Evolutionary conservation across 768 basidiomycete species (phyloP), one percentile per base, ranked within the genome.

Genomic region (Amanita molliuscula): DNA sequence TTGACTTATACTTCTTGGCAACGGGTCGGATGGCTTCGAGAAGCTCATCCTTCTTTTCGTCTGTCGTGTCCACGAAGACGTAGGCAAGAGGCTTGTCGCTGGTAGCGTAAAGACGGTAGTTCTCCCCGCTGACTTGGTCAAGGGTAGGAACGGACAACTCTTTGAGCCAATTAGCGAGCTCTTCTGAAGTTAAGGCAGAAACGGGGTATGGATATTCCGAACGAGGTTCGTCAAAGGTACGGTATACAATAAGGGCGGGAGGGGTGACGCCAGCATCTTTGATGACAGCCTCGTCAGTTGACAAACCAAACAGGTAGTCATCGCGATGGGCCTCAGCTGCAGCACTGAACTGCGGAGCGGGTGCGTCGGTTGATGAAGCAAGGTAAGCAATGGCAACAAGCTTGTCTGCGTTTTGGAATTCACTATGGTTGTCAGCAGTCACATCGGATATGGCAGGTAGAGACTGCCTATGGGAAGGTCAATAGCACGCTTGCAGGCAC

Each of bases 101-200:
- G 55, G 69, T 62, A 10, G 88, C 89, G 68, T 99, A 99, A 49
- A 74, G 50, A 48, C 76, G 79, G 66, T 94, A 99, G 74, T 97
- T 99, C 52, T 98, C 95, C 23, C 85, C 88, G 53, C 77, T 85
- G 64, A 99, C 90, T 67, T 99, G 88, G 56, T 89, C 94, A 54
- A 99, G 68, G 59, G 92, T 65, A 23, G 96, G 95, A 44, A 96
- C 72, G 29, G 91, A 75, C 62, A 98, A 82, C 47, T 86, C 83
- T 61, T 79, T 72, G 55, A 96, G 68, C 84, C 90, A 97, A 6
- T 74, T 73, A 54, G 77, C 78, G 34, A 98, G 67, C 48, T 88
- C 81, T 43, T 78, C 67, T 52, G 70, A 61, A 18, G 75, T 77
- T 44, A 79, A 69, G 20, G 76, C 77, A 20, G 71, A 67, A 53